Conservation (phyloP, 495 filamentous ascomycete species). For the Hyaloscypha variabilis region DNA sequence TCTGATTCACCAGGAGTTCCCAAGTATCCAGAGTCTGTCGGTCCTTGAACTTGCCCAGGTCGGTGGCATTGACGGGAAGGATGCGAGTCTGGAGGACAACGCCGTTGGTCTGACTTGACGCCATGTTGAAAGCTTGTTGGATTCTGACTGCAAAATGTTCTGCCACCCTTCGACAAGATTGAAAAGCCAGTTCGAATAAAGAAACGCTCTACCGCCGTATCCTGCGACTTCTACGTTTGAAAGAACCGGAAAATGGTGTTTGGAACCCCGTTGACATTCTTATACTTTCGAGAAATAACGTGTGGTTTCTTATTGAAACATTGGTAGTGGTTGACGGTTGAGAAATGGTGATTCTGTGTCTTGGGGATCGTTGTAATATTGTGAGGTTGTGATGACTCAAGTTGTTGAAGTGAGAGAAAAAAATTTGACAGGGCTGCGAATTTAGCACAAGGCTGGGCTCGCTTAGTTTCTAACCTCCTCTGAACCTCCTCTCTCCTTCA, state of each 20-base stretch:
- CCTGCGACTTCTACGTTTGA: conserved; percentile 32
- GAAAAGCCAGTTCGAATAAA: conserved; percentile 27
- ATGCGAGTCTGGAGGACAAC: conserved; percentile 22
- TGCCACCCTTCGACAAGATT: conserved; percentile 7
- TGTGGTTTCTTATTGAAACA: background rate
- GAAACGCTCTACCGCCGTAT: conserved; percentile 23
- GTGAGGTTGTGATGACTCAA: conserved; percentile 4
- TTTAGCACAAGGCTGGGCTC: conserved; percentile 11
- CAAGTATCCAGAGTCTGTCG: conserved; percentile 26
- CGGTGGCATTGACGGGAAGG: conserved; percentile 16
- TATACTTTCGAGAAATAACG: background rate
- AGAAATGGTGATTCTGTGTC: background rate
- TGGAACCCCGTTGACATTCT: conserved; percentile 23
- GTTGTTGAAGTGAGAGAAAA: background rate
- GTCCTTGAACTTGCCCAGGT: conserved; percentile 27
- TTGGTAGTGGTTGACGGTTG: background rate
- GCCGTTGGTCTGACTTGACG: conserved; percentile 3
- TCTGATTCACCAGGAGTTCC: conserved; percentile 20
- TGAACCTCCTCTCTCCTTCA: background rate
- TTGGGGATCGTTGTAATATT: background rate
- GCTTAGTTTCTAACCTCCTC: conserved; percentile 2
- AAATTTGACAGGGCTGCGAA: conserved; percentile 6
- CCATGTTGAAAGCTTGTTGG: conserved; percentile 20
- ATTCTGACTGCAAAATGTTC: conserved; percentile 1
- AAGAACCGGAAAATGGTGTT: conserved; percentile 19